These are phyloP conservation scores for Microthlaspi erraticum DNA, from an alignment of 345 rosid genomes.

Conservation along the genomic window DNA sequence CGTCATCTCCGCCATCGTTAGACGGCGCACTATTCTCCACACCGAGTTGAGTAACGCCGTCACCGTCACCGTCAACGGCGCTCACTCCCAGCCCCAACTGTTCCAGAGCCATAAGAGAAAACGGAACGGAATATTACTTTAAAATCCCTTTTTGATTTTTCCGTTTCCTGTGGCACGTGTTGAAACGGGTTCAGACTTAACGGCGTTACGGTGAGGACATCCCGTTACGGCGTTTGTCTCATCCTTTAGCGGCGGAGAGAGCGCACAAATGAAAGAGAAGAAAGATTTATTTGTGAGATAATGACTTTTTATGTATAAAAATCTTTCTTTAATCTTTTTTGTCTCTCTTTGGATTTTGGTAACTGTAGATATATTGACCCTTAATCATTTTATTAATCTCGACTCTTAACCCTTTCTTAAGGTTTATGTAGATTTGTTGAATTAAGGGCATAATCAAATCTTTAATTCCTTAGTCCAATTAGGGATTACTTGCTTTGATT, in stretches of 20 bases:
- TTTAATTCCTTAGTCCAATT: slow-evolving; percentile 32
- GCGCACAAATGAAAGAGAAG: slow-evolving; percentile 17
- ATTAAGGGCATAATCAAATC: slow-evolving; percentile 34
- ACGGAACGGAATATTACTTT: slow-evolving; percentile 10
- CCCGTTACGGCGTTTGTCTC: slow-evolving; percentile 58
- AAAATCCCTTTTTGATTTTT: not conserved
- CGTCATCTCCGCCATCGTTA: slow-evolving; percentile 63
- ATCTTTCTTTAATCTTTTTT: not conserved
- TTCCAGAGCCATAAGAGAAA: slow-evolving; percentile 56
- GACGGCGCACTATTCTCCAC: slow-evolving; percentile 46
- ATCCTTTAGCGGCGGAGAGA: slow-evolving; percentile 33
- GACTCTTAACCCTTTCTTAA: slow-evolving; percentile 47
- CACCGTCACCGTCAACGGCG: slow-evolving; percentile 49
- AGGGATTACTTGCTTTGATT: slow-evolving; percentile 26
- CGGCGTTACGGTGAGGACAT: slow-evolving; percentile 51
- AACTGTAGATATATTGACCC: slow-evolving; percentile 47
- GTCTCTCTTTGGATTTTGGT: not conserved
- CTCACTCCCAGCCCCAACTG: slow-evolving; percentile 51
- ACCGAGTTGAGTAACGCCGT: slow-evolving; percentile 52
- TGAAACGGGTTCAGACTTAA: slow-evolving; percentile 43
- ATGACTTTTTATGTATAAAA: slow-evolving; percentile 10
- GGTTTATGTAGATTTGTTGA: slow-evolving; percentile 35
- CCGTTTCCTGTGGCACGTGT: slow-evolving; percentile 15
- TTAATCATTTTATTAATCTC: slow-evolving; percentile 33
- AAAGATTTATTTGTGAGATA: slow-evolving; percentile 27